phyloP scores from a whole-genome alignment of 257 asterid genomes.

The Ocimum tenuiflorum region DNA sequence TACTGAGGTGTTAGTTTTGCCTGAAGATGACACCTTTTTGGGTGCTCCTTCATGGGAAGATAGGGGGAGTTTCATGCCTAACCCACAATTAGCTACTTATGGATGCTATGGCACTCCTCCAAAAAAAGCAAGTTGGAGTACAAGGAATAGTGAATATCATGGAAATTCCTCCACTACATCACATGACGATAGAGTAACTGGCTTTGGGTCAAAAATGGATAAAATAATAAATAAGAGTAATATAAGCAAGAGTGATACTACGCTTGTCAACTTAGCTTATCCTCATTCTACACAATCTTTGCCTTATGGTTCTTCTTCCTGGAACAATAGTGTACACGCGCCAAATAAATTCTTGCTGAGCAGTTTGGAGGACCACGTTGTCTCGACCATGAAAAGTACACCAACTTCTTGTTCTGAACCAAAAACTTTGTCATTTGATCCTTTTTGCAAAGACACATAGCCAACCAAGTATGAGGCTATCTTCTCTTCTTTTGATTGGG shows the following conservation, averaged over 20 bases:
- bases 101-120: conserved; percentile 25
- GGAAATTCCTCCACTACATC: conserved; percentile 22
- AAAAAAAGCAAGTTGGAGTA: conserved; percentile 29
- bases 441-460: background rate
- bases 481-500: conserved; percentile 50
- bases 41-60: conserved; percentile 20
- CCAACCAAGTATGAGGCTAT: conserved; percentile 26
- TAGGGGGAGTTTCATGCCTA: conserved; percentile 25
- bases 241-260: conserved; percentile 17
- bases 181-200: conserved; percentile 25
- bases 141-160: conserved; percentile 16
- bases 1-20: conserved; percentile 18
- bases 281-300: conserved; percentile 28
- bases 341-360: conserved; percentile 15
- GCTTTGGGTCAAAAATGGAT: conserved; percentile 26
- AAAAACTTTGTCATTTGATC: conserved; percentile 21
- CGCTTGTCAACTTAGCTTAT: conserved; percentile 21
- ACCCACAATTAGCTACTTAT: conserved; percentile 22
- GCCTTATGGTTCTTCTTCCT: conserved; percentile 39
- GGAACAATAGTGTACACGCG: conserved; percentile 21
- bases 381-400: conserved; percentile 39
- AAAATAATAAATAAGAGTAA: conserved; percentile 25
- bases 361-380: conserved; percentile 31
- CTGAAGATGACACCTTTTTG: conserved; percentile 16
- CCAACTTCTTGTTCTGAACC: conserved; percentile 42